These are phyloP conservation scores for Apiotrichum mycotoxinovorans DNA, from an alignment of 1,284 basidiomycete species.

Conservation along the genomic window DNA sequence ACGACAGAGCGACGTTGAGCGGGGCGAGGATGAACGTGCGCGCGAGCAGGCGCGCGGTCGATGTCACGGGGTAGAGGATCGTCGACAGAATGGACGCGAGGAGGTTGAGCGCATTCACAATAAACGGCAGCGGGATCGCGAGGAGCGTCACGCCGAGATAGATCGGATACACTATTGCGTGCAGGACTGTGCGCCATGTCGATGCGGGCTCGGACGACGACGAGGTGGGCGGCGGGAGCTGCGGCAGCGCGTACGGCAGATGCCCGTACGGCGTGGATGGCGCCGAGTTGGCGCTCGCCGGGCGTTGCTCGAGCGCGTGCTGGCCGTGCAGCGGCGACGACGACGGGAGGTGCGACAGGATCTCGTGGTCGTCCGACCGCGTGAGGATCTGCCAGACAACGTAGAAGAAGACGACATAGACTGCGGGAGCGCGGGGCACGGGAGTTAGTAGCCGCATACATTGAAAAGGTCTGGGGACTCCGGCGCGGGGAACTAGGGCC, in stretches of 20 bases:
- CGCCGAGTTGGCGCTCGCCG: slow-evolving; percentile 4
- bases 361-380: slow-evolving; percentile 42
- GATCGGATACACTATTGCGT: slow-evolving; percentile 35
- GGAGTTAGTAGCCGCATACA: no score
- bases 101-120: slow-evolving; percentile 28
- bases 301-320: slow-evolving; percentile 3
- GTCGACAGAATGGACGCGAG: slow-evolving; percentile 24
- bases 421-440: slow-evolving; percentile 14
- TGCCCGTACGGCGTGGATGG: slow-evolving; percentile 22
- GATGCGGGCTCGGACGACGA: slow-evolving; percentile 9
- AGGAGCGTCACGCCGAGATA: slow-evolving; percentile 37
- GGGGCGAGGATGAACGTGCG: slow-evolving; percentile 37
- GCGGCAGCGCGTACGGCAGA: slow-evolving; percentile 35
- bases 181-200: slow-evolving; percentile 25
- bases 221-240: slow-evolving; percentile 6
- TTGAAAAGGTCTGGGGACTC: no score
- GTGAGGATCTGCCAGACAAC: slow-evolving; percentile 46
- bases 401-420: slow-evolving; percentile 44
- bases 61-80: slow-evolving; percentile 38
- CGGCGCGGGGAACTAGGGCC: no score
- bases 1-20: slow-evolving; percentile 17
- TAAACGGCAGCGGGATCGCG: slow-evolving; percentile 34
- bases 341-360: slow-evolving; percentile 34
- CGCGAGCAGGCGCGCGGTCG: slow-evolving; percentile 24
- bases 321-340: slow-evolving; percentile 21